phyloP scores from a whole-genome alignment of 1,139 yeast species.

The Protomyces pachydermus region DNA sequence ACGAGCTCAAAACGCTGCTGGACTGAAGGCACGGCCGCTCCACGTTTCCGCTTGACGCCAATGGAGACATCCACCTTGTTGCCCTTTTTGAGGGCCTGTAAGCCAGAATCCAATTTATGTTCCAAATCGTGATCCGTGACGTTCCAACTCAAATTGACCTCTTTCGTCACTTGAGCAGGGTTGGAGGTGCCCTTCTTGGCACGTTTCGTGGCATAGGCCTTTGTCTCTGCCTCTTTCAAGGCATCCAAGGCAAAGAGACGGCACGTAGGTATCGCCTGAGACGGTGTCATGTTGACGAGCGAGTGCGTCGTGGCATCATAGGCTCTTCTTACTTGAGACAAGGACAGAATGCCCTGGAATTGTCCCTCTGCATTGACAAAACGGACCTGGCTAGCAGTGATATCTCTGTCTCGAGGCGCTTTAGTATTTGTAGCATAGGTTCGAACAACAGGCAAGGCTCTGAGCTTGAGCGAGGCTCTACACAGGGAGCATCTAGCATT shows the following conservation, averaged over 20 bases:
- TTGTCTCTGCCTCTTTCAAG: constrained; percentile 5
- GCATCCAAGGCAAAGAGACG: constrained; percentile 13
- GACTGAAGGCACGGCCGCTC: neutral
- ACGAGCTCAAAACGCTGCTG: neutral
- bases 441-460: neutral
- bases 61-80: constrained; percentile 10
- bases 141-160: constrained; percentile 11
- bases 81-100: constrained; percentile 10
- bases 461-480: neutral
- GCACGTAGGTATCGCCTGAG: constrained; percentile 21
- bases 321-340: constrained; percentile 1
- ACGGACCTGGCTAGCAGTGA: constrained; percentile 3
- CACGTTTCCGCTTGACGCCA: constrained; percentile 11
- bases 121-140: constrained; percentile 18
- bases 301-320: constrained; percentile 18
- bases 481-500: neutral
- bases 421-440: constrained; percentile 8
- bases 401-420: constrained; percentile 17
- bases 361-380: constrained; percentile 12
- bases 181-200: constrained; percentile 1
- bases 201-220: constrained; percentile 7
- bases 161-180: constrained; percentile 6
- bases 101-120: constrained; percentile 20
- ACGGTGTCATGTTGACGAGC: constrained; percentile 18
- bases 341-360: constrained; percentile 7